Conservation (phyloP, 2,329 filamentous ascomycete genomes). For the Talaromyces marneffei region DNA sequence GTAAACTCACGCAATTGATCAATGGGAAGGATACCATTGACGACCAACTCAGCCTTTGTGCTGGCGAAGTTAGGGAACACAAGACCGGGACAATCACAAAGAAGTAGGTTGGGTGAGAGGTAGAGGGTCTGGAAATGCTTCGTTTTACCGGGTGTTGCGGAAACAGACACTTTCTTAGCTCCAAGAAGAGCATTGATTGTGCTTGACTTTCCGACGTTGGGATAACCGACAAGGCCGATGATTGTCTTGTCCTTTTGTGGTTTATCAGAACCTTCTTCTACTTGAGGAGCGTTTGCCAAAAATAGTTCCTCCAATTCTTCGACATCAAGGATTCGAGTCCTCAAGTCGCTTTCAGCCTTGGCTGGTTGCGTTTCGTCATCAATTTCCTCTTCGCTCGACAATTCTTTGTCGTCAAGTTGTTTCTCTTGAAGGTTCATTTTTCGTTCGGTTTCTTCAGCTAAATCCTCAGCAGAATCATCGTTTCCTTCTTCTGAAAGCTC, state of each 20-base stretch:
- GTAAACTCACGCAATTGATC: conserved; percentile 92
- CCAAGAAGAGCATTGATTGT: conserved; percentile 99
- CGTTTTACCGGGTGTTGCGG: conserved; percentile 93
- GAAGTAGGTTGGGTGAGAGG: conserved; percentile 77
- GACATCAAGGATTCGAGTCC: conserved; percentile 77
- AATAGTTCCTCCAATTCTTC: conserved; percentile 90
- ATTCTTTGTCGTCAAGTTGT: conserved; percentile 29
- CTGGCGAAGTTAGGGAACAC: conserved; percentile 98
- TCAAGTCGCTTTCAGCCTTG: conserved; percentile 36
- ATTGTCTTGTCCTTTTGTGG: conserved; percentile 61
- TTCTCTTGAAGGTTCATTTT: conserved; percentile 43
- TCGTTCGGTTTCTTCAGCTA: conserved; percentile 41
- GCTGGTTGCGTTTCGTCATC: conserved; percentile 31
- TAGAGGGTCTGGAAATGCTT: conserved; percentile 99
- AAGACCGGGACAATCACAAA: conserved; percentile 97
- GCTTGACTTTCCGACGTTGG: conserved; percentile 97
- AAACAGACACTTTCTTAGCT: conserved; percentile 97
- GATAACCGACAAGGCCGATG: conserved; percentile 93
- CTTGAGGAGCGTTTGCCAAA: conserved; percentile 63
- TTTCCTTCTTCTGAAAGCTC: conserved; percentile 28
- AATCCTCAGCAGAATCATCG: conserved; percentile 43
- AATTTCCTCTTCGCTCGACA: conserved; percentile 24
- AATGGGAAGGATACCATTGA: conserved; percentile 90
- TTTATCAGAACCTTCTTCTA: conserved; percentile 41
- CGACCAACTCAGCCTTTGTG: conserved; percentile 93